Evolutionary conservation across 2,329 filamentous ascomycete species (phyloP).

Genomic region (Sphaerostilbella broomeana): DNA sequence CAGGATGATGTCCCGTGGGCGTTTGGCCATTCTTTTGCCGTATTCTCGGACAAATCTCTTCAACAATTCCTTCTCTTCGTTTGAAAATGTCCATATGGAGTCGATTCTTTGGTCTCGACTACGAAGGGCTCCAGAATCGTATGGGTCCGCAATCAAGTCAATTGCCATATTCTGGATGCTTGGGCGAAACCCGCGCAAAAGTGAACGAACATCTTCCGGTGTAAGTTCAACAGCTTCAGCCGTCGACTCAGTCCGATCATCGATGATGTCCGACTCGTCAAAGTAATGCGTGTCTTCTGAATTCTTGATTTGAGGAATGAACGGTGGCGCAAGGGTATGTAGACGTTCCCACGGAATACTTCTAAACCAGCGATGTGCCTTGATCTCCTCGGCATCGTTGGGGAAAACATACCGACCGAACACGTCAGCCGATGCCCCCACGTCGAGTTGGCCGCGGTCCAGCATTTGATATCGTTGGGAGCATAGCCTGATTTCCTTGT

Average conservation of each 20-base stretch:
- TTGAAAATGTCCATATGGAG: slow-evolving; percentile 26
- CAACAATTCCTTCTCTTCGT: slow-evolving; percentile 35
- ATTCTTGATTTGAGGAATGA: slow-evolving; percentile 64
- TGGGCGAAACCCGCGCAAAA: slow-evolving; percentile 33
- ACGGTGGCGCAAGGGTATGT: slow-evolving; percentile 66
- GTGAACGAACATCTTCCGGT: slow-evolving; percentile 24
- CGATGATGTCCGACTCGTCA: slow-evolving; percentile 70
- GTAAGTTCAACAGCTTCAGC: slow-evolving; percentile 26
- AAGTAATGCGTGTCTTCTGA: slow-evolving; percentile 83
- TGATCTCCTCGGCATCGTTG: slow-evolving; percentile 84
- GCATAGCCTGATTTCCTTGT: slow-evolving; percentile 70
- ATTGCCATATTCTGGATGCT: slow-evolving; percentile 38
- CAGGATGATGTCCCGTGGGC: slow-evolving; percentile 78
- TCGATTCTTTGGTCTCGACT: slow-evolving; percentile 45
- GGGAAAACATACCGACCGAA: slow-evolving; percentile 63
- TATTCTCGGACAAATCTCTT: slow-evolving; percentile 46
- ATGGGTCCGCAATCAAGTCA: slow-evolving; percentile 40
- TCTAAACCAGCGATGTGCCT: slow-evolving; percentile 78
- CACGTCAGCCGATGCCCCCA: slow-evolving; percentile 18
- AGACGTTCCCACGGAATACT: slow-evolving; percentile 72
- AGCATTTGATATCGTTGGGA: slow-evolving; percentile 66
- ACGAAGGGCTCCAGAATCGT: slow-evolving; percentile 42
- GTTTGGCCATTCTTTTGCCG: slow-evolving; percentile 62
- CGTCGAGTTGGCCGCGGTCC: slow-evolving; percentile 36
- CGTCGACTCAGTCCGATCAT: slow-evolving; percentile 51